Conservation (phyloP, 805 yeast genomes). For the Hanseniaspora vineae region DNA sequence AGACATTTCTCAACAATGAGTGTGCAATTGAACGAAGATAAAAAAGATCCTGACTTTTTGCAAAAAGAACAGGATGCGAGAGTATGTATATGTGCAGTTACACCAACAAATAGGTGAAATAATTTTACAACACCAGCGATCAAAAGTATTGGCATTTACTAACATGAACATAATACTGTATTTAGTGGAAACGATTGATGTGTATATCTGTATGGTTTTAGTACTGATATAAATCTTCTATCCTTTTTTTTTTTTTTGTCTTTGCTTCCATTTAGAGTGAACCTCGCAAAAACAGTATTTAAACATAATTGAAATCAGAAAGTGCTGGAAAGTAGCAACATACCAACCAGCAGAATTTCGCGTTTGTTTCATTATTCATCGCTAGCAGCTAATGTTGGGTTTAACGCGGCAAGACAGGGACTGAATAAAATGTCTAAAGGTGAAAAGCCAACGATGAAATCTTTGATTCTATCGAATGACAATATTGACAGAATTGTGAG, state of each 20-base stretch:
- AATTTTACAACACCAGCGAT: no score
- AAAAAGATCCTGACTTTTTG: neutral
- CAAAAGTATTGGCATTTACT: neutral
- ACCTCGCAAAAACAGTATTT: neutral
- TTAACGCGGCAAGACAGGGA: conserved; percentile 72
- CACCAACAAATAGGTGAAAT: neutral
- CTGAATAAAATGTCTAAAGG: conserved; percentile 53
- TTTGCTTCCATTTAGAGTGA: no score
- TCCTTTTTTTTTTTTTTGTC: no score
- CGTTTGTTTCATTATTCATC: conserved; percentile 88
- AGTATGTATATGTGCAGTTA: conserved; percentile 3
- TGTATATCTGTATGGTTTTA: no score
- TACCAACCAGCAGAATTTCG: conserved; percentile 79
- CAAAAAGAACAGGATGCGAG: neutral
- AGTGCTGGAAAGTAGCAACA: conserved; percentile 34
- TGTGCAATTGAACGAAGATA: neutral
- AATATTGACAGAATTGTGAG: conserved; percentile 82
- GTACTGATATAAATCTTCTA: no score
- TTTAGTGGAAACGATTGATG: neutral
- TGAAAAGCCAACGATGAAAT: conserved; percentile 35
- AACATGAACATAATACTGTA: neutral
- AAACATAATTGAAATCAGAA: neutral
- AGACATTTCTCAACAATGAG: conserved; percentile 2
- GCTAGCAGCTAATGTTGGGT: conserved; percentile 81
- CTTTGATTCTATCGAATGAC: conserved; percentile 58